Conservation (phyloP, 495 filamentous ascomycete genomes). For the Venustampulla echinocandica region DNA sequence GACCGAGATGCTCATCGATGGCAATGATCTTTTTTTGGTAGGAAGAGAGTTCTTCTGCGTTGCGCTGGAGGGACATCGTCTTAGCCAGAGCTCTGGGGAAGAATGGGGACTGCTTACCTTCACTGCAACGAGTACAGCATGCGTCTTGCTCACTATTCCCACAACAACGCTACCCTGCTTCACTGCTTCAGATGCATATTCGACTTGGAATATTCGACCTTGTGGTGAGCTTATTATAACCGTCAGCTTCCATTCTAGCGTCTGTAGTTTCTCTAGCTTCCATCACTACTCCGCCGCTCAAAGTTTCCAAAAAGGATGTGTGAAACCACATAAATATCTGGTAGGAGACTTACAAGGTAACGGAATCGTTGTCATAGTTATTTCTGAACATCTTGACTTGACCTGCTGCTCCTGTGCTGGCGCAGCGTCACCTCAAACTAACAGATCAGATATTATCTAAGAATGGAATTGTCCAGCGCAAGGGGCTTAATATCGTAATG, state of each 20-base stretch:
- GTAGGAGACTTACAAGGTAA: conserved; percentile 95
- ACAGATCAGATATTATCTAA: no score
- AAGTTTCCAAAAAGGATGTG: no score
- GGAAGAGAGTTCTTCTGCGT: conserved; percentile 97
- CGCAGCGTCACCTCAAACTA: no score
- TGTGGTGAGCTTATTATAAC: conserved; percentile 71
- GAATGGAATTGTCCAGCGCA: no score
- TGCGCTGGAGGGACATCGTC: conserved; percentile 50
- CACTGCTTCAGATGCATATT: conserved; percentile 97
- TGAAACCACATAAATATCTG: no score
- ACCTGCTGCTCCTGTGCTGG: no score
- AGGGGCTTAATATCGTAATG: no score
- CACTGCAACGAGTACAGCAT: conserved; percentile 88
- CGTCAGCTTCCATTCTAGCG: conserved; percentile 11
- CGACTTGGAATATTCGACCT: conserved; percentile 98
- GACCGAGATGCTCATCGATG: conserved; percentile 90
- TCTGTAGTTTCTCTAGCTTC: not conserved
- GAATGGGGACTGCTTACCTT: conserved; percentile 53
- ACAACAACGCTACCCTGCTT: conserved; percentile 99
- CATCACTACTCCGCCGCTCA: no score
- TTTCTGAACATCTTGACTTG: conserved; percentile 98
- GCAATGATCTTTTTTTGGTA: conserved; percentile 99
- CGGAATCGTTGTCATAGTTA: conserved; percentile 99
- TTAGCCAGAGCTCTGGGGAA: not conserved
- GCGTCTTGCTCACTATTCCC: conserved; percentile 93